Conservation (phyloP, 441 rosid genomes). For the Adansonia madagascariensis region DNA sequence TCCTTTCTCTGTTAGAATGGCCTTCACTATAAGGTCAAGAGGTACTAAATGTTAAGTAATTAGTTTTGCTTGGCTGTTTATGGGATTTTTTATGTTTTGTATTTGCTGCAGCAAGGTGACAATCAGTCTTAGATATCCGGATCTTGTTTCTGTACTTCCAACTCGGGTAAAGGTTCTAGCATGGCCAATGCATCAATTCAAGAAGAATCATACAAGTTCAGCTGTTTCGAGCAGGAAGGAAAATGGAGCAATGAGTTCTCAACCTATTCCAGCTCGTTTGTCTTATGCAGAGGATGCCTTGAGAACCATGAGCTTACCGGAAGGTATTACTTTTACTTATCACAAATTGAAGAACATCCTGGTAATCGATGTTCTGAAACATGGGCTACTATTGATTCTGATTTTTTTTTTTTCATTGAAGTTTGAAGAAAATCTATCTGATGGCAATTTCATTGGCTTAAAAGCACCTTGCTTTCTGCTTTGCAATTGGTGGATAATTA, state of each 20-base stretch:
- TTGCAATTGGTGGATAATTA: background rate
- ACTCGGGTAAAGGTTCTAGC: constrained; percentile 72
- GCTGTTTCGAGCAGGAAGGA: constrained; percentile 29
- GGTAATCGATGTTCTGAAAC: background rate
- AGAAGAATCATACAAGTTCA: constrained; percentile 47
- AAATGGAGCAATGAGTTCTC: constrained; percentile 44
- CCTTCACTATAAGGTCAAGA: background rate
- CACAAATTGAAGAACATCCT: constrained; percentile 1
- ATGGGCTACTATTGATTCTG: background rate
- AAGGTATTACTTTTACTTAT: constrained; percentile 51
- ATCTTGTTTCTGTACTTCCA: constrained; percentile 77
- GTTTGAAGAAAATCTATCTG: constrained; percentile 1
- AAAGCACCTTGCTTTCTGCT: background rate
- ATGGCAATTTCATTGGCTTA: background rate
- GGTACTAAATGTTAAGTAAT: background rate
- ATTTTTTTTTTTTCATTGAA: background rate
- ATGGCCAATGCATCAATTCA: constrained; percentile 72
- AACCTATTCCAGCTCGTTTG: constrained; percentile 60
- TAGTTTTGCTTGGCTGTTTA: constrained; percentile 9
- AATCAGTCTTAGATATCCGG: constrained; percentile 79
- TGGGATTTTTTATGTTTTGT: constrained; percentile 18
- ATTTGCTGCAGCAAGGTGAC: constrained; percentile 73
- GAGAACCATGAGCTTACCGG: constrained; percentile 75
- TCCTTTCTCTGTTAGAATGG: background rate
- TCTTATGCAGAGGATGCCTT: constrained; percentile 89